These are phyloP conservation scores for Cochlearia excelsa DNA, from an alignment of 345 rosid species.

Conservation along the genomic window DNA sequence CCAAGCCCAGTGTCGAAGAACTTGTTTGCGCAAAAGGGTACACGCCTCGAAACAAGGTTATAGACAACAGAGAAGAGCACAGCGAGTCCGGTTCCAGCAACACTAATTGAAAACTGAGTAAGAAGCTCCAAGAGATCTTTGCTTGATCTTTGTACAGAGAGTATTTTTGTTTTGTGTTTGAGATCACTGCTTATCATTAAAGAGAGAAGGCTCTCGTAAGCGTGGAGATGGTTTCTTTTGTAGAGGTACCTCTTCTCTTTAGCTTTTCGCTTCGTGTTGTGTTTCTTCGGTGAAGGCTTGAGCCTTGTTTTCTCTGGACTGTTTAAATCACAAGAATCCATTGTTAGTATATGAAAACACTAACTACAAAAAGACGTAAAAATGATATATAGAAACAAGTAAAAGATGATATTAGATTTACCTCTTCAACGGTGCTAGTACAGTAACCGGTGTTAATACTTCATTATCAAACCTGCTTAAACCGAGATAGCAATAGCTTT, in stretches of 20 bases:
- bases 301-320: constrained; percentile 59
- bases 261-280: constrained; percentile 40
- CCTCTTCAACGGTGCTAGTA: constrained; percentile 61
- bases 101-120: constrained; percentile 63
- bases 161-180: constrained; percentile 46
- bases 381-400: too few species aligned
- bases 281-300: constrained; percentile 59
- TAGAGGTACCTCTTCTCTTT: constrained; percentile 51
- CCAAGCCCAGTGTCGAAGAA: constrained; percentile 66
- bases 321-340: constrained; percentile 6
- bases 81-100: constrained; percentile 84
- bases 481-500: background rate
- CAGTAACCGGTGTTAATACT: constrained; percentile 36
- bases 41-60: constrained; percentile 54
- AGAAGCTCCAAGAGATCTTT: constrained; percentile 76
- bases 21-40: constrained; percentile 56
- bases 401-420: constrained; percentile 27
- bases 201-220: constrained; percentile 81
- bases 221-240: constrained; percentile 64
- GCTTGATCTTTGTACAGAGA: constrained; percentile 66
- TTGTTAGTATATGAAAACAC: constrained; percentile 19
- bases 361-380: background rate
- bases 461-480: constrained; percentile 32
- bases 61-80: constrained; percentile 62
- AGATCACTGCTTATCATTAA: constrained; percentile 60